These are phyloP conservation scores for Coemansia sp. DNA, from an alignment of 192 early-diverging fungal species.

Conservation along the genomic window DNA sequence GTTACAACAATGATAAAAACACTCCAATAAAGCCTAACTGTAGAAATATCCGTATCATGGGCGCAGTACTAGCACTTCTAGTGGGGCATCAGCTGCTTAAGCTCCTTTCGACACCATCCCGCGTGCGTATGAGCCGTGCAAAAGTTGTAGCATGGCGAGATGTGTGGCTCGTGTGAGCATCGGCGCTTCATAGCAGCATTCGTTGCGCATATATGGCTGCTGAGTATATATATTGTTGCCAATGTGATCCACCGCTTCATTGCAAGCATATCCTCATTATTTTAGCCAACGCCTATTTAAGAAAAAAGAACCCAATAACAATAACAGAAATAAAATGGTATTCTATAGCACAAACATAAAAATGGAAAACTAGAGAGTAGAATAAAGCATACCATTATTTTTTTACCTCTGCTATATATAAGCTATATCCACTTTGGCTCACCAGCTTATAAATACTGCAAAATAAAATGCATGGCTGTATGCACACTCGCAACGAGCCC, in stretches of 20 bases:
- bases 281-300: no score
- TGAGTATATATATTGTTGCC: background rate
- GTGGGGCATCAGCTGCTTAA: background rate
- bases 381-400: no score
- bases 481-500: no score
- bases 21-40: no score
- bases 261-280: background rate
- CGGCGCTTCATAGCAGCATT: slow-evolving; percentile 44
- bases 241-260: background rate
- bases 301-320: no score
- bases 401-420: no score
- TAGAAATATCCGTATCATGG: no score
- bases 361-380: no score
- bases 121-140: slow-evolving; percentile 41
- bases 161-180: slow-evolving; percentile 41
- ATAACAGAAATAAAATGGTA: background rate
- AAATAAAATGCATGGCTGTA: no score
- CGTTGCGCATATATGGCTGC: slow-evolving; percentile 4
- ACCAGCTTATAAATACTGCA: no score
- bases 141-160: slow-evolving; percentile 40
- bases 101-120: slow-evolving; percentile 42
- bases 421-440: no score
- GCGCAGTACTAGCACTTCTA: background rate
- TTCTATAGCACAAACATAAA: background rate
- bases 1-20: no score